phyloP scores from a whole-genome alignment of 371 early-diverging fungal species.

The Mucor mucedo region DNA sequence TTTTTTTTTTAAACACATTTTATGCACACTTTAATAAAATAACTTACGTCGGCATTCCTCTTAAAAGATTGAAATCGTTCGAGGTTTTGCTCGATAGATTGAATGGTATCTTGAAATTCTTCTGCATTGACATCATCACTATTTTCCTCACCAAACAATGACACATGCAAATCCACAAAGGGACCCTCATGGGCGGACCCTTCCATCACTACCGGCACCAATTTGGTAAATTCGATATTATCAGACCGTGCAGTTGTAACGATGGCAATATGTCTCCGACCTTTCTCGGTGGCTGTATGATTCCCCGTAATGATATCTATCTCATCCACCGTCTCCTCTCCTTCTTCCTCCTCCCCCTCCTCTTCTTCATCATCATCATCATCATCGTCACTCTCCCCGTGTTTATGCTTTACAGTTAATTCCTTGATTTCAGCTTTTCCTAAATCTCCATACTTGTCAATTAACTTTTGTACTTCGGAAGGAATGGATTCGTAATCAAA shows the following conservation, averaged over 20 bases:
- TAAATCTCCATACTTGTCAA: conserved; percentile 26
- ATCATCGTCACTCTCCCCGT: not conserved
- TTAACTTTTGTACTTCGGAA: conserved; percentile 26
- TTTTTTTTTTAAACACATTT: too few species aligned
- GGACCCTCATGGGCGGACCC: conserved; percentile 17
- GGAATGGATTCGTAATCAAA: conserved; percentile 46
- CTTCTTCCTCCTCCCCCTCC: conserved; percentile 19
- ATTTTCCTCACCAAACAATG: conserved; percentile 28
- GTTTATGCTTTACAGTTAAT: conserved; percentile 10
- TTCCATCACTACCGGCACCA: conserved; percentile 12
- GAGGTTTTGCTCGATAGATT: conserved; percentile 9
- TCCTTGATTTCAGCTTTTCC: conserved; percentile 21
- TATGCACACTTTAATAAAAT: too few species aligned
- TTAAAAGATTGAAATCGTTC: conserved; percentile 12
- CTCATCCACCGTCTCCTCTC: conserved; percentile 1
- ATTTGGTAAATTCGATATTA: conserved; percentile 26
- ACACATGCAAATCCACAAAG: conserved; percentile 45
- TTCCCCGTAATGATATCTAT: conserved; percentile 10
- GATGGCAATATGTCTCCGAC: conserved; percentile 14
- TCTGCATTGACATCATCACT: conserved; percentile 20
- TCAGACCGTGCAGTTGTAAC: conserved; percentile 11
- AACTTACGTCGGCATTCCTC: conserved; percentile 6
- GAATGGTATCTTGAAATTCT: conserved; percentile 5
- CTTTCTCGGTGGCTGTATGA: not conserved
- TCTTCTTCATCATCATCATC: conserved; percentile 27